Base-by-base conservation (phyloP, 768 basidiomycete species). In the Polyporus arcularius region DNA sequence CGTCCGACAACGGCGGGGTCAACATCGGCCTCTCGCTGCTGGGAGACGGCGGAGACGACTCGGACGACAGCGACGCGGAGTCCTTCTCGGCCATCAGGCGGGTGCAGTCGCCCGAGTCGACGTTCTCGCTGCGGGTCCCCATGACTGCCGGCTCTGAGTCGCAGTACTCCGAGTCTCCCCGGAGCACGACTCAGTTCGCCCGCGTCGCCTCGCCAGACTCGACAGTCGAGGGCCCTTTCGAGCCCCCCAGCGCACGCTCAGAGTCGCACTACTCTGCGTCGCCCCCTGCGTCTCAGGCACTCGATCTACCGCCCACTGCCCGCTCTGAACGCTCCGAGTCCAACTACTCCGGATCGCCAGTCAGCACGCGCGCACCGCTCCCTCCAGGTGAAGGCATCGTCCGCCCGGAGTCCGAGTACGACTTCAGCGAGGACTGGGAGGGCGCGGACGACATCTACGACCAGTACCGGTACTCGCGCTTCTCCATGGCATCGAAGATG, bases 401-500 rank as follows among this genome's bases (percentile, higher is more conserved):
- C 51, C 10, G 45, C 21, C 28, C 56, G n/a, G 61, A 68, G 32
- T 66, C 72, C 30, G 70, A 67, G 39, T 67, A 67, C 43, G 65
- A 62, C 21, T 63, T 59, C 26, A 67, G 63, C 9, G 76, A 78
- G 32, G 76, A 87, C 55, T 90, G 88, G 84, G 89, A 90, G 55
- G 84, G 83, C 26, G 85, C 82, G 9, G 80, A 79, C 1, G 88
- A 90, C 64, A 90, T 92, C 53, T 92, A 92, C 63, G 90, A 92
- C 70, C 83, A 90, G 61, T 92, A 92, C 69, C 80, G 87, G 26
- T 90, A 90, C 63, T 89, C 88, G 18, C 76, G 85, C 5, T 80
- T 79, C 54, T 89, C 87, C 0, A 75, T 84, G 57, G 77, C 77
- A 1, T 77, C 77, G 51, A 74, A 71, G 70, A 63, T 76, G 70